phyloP scores from a whole-genome alignment of 768 basidiomycete genomes.

The Podaxis carcinomalis region DNA sequence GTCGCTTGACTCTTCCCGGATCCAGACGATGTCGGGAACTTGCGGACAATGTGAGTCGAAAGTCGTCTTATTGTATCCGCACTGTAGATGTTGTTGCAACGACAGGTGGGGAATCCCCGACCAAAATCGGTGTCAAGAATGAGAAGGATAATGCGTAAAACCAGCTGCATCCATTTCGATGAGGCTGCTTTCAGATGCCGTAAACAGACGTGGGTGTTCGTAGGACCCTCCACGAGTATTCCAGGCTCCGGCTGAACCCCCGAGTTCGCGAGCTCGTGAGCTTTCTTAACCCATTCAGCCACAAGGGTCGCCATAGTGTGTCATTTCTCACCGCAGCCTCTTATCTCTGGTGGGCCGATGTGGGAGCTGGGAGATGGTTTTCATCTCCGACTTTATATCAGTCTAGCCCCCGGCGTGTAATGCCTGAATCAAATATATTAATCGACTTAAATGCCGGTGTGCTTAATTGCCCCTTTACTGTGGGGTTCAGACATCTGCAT shows the following conservation, averaged over 20 bases:
- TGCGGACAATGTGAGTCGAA: not conserved
- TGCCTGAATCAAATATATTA: not conserved
- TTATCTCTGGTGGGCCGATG: not conserved
- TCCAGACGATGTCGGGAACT: not conserved
- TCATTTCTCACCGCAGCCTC: not conserved
- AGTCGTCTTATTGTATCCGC: not conserved
- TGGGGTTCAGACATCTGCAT: no score
- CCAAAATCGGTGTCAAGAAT: not conserved
- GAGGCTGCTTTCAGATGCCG: no score
- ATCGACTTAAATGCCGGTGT: not conserved
- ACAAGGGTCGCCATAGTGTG: not conserved
- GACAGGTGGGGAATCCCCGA: not conserved
- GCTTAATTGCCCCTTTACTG: not conserved
- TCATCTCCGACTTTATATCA: not conserved
- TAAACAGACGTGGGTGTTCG: no score
- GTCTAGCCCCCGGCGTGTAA: not conserved
- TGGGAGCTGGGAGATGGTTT: not conserved
- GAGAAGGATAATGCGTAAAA: no score
- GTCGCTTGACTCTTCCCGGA: not conserved
- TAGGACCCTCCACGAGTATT: not conserved
- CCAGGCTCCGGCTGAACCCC: not conserved
- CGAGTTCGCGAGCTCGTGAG: not conserved
- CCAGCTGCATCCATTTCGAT: no score
- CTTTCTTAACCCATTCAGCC: conserved; percentile 5
- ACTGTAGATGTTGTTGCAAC: not conserved